These are phyloP conservation scores for Ensete glaucum DNA, from an alignment of 176 grass and related monocot species.

Conservation along the genomic window DNA sequence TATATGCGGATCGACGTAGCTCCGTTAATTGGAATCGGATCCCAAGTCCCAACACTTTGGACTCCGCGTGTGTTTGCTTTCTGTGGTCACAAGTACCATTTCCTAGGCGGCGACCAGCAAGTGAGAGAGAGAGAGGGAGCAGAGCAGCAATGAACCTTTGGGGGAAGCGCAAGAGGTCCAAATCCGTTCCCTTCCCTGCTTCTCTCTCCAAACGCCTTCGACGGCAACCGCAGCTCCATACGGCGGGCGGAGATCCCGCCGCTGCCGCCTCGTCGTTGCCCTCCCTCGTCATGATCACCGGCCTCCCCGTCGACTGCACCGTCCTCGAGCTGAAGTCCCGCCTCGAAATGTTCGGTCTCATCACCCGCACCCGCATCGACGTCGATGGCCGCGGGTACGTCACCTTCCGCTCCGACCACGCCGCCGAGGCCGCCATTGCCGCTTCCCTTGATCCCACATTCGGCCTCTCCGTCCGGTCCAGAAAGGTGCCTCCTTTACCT, in stretches of 20 bases:
- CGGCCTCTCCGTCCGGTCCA: not conserved
- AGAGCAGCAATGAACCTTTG: not conserved
- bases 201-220: not conserved
- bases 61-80: no score
- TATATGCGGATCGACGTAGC: no score
- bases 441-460: slow-evolving; percentile 35
- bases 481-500: slow-evolving; percentile 17
- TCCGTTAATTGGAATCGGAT: no score
- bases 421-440: slow-evolving; percentile 37
- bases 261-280: slow-evolving; percentile 7
- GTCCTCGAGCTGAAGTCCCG: slow-evolving; percentile 83
- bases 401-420: slow-evolving; percentile 48
- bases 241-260: not conserved
- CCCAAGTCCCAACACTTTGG: no score
- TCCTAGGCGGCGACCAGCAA: not conserved
- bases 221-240: not conserved
- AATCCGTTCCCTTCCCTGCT: not conserved
- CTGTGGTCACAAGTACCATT: not conserved
- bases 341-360: slow-evolving; percentile 51
- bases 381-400: slow-evolving; percentile 48
- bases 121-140: not conserved
- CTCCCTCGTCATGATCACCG: not conserved
- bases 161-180: not conserved
- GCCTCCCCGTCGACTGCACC: slow-evolving; percentile 23
- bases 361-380: slow-evolving; percentile 56